Evolutionary conservation across 495 filamentous ascomycete species (phyloP), one percentile per base, ranked within the genome.

Genomic region (Podospora sp.): DNA sequence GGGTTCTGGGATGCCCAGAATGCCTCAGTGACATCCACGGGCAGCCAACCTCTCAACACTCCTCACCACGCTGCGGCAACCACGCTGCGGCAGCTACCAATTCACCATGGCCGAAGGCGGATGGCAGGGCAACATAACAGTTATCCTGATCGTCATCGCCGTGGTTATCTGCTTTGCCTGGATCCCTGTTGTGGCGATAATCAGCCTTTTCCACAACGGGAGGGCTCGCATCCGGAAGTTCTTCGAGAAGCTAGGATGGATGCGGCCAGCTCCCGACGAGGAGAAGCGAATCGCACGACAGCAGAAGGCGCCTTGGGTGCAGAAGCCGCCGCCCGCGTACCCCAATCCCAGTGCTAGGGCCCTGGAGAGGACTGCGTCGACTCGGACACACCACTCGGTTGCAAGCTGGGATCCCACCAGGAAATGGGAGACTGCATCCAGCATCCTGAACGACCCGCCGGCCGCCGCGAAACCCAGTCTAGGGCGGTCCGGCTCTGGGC

Each of bases 121-220:
- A 1, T 67, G 62, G 65, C 20, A 68, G 20, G 62, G 60, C 50
- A 55, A 70, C 35, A 24, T 49, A 12, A 68, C 46, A 12, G 27
- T 27, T 1, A 64, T 56, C 25, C 63, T 72, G 11, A 24, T 74
- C 27, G 20, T 60, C 26, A 74, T 74, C 51, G 58, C 52, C 46
- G 4, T 60, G 16, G 36, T 66, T n/a, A 22, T 69, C 9, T 68
- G 70, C 55, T 68, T 72, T n/a, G 49, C 57, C 29, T 74, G 70
- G 63, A n/a, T 72, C 21, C 65, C 70, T n/a, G 16, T 74, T 11
- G 40, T 65, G 26, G 21, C 50, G 25, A 14, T 55, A n/a, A 24
- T 69, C 14, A 69, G 70, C 49, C 21, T 74, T 11, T 63, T 11
- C 56, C 57, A 66, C 56, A 33, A 66, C n/a, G 24, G 49, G 29